Percentiles rank a stretch among this genome's conserved stretches.
phyloP scores from a whole-genome alignment of 2,329 filamentous ascomycete species.

The Fusarium guadeloupense region DNA sequence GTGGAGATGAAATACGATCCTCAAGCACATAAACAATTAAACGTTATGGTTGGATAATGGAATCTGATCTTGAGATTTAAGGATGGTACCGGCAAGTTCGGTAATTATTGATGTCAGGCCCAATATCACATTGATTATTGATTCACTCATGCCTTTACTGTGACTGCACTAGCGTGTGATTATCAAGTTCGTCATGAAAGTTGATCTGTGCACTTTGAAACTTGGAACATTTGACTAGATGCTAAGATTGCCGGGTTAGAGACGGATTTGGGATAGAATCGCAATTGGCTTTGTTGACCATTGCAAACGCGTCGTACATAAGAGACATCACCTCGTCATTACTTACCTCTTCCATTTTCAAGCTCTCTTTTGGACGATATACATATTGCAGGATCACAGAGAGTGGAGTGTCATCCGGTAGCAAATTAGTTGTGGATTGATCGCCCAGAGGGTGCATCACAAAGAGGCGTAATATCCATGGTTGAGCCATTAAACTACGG shows the following conservation, averaged over 20 bases:
- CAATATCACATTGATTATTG: not conserved
- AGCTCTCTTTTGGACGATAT: too few species aligned
- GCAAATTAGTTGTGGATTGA: conserved; percentile 36
- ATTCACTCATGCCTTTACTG: too few species aligned
- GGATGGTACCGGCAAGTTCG: conserved; percentile 9
- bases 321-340: conserved; percentile 18
- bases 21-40: not conserved
- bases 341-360: too few species aligned
- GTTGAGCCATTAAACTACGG: too few species aligned
- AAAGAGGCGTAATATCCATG: too few species aligned
- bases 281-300: conserved; percentile 1
- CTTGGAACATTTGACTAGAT: too few species aligned
- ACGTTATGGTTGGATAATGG: too few species aligned
- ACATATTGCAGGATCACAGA: conserved; percentile 23
- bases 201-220: too few species aligned
- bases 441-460: conserved; percentile 22
- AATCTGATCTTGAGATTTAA: not conserved
- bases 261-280: conserved; percentile 10
- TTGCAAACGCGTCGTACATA: conserved; percentile 10
- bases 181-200: too few species aligned
- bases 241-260: conserved; percentile 9
- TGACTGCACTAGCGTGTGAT: too few species aligned
- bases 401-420: conserved; percentile 23
- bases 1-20: not conserved
- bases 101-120: conserved; percentile 10